These are phyloP conservation scores for Physcomitrellopsis africana DNA, from an alignment of 225 moss, liverwort and hornwort species.

Conservation along the genomic window DNA sequence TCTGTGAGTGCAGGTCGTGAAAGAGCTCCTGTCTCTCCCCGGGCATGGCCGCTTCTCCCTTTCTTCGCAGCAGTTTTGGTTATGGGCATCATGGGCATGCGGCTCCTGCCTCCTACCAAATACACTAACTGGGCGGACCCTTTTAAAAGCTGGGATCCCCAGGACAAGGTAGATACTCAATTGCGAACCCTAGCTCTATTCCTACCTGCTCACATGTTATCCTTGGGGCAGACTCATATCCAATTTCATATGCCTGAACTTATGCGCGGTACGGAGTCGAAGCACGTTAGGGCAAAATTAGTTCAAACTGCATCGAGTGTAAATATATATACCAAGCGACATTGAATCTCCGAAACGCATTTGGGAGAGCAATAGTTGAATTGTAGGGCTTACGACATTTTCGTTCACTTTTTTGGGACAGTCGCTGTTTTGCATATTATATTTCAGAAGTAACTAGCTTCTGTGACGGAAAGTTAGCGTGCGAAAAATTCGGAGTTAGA, in stretches of 20 bases:
- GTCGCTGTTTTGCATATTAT: constrained; percentile 13
- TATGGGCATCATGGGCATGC: constrained; percentile 53
- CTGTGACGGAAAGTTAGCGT: neutral
- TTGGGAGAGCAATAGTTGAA: neutral
- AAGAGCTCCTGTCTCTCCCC: constrained; percentile 35
- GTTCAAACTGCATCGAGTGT: neutral
- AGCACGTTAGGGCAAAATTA: constrained; percentile 11
- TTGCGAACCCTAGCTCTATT: constrained; percentile 40
- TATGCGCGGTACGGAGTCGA: neutral
- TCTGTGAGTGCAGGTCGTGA: constrained; percentile 30
- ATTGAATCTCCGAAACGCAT: neutral
- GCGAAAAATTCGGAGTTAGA: neutral
- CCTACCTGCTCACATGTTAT: neutral
- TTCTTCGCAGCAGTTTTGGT: constrained; percentile 54
- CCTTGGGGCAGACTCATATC: neutral
- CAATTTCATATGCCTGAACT: neutral
- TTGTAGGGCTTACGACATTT: neutral
- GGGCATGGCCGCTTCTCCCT: constrained; percentile 60
- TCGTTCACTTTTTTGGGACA: neutral
- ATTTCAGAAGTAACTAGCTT: constrained; percentile 13
- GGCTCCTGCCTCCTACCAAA: constrained; percentile 55
- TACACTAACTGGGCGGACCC: constrained; percentile 57
- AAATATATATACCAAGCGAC: neutral
- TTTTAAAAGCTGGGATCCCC: constrained; percentile 62
- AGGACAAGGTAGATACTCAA: constrained; percentile 43